Evolutionary conservation across 495 filamentous ascomycete genomes (phyloP).

Genomic region (Ascobolus immersus): DNA sequence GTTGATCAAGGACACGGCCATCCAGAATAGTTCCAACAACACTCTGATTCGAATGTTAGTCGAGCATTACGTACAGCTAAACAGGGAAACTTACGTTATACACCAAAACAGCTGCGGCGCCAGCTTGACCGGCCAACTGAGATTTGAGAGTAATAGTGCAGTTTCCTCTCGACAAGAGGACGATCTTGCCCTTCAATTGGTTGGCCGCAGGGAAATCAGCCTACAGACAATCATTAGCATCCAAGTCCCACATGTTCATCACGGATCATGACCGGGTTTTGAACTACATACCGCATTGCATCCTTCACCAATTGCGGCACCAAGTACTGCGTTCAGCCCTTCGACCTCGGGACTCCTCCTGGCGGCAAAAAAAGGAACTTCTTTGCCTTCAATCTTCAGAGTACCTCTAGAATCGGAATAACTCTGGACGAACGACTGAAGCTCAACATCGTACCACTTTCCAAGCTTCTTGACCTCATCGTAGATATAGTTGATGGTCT

Average conservation of each 20-base stretch:
- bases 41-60: background rate
- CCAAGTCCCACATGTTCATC: too few relatives aligned
- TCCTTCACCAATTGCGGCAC: slow-evolving; percentile 3
- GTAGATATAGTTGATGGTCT: slow-evolving; percentile 35
- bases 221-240: background rate
- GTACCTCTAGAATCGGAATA: slow-evolving; percentile 17
- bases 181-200: slow-evolving; percentile 24
- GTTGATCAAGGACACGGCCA: slow-evolving; percentile 14
- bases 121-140: slow-evolving; percentile 27
- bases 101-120: slow-evolving; percentile 33
- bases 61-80: background rate
- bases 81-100: slow-evolving; percentile 22
- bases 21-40: slow-evolving; percentile 5
- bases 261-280: too few relatives aligned
- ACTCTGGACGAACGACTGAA: slow-evolving; percentile 5
- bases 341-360: slow-evolving; percentile 3
- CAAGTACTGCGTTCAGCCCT: slow-evolving; percentile 2
- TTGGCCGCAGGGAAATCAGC: slow-evolving; percentile 2
- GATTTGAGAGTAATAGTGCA: slow-evolving; percentile 38
- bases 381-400: slow-evolving; percentile 23
- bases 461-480: slow-evolving; percentile 26
- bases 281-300: slow-evolving; percentile 5
- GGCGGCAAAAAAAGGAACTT: slow-evolving; percentile 22
- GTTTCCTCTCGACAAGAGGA: slow-evolving; percentile 29
- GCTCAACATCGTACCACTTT: slow-evolving; percentile 26